phyloP scores from a whole-genome alignment of 2,329 filamentous ascomycete species.

The Clarireedia paspali region DNA sequence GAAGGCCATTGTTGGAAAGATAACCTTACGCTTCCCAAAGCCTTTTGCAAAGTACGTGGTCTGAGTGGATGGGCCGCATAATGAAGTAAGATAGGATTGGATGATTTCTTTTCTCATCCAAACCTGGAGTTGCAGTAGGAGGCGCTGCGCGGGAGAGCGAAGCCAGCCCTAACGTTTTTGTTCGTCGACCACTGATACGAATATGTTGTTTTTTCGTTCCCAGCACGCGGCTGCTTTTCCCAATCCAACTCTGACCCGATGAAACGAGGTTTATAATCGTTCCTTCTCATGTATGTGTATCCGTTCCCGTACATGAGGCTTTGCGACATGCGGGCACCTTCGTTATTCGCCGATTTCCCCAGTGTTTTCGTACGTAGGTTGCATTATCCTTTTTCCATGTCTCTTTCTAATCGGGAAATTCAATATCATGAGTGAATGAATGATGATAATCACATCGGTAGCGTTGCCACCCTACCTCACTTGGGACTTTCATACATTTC shows the following conservation, averaged over 20 bases:
- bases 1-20: not conserved
- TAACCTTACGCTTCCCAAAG: not conserved
- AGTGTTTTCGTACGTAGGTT: not conserved
- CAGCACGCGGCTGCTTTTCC: not conserved
- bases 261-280: not conserved
- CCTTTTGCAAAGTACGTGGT: not conserved
- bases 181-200: not conserved
- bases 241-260: not conserved
- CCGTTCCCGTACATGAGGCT: not conserved
- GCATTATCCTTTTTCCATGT: not conserved
- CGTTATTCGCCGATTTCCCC: not conserved
- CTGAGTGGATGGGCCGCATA: constrained; percentile 5
- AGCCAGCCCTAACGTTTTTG: constrained; percentile 2
- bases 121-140: constrained; percentile 1
- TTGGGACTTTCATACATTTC: too few species aligned
- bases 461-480: not conserved
- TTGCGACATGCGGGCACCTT: constrained; percentile 1
- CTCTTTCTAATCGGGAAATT: not conserved
- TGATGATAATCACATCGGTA: not conserved
- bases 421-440: not conserved
- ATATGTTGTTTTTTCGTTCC: not conserved
- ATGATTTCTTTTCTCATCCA: constrained; percentile 5
- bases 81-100: not conserved
- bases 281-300: not conserved
- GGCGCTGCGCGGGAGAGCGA: not conserved